Evolutionary conservation across 495 filamentous ascomycete species (phyloP), one percentile per base, ranked within the genome.

Genomic region (Xylaria acuta): DNA sequence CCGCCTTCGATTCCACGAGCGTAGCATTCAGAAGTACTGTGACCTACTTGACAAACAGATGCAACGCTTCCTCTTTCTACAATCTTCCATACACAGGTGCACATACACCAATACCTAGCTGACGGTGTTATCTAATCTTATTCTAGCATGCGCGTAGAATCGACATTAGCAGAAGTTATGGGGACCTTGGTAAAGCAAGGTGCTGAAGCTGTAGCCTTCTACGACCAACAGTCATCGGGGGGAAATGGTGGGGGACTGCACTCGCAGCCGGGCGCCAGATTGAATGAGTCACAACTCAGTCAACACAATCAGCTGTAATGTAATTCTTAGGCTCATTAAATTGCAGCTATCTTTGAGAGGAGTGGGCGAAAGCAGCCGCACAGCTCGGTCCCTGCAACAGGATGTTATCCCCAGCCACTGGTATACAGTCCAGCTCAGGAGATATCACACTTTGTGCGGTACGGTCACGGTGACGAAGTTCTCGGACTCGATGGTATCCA

Each of bases 21-120:
- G 27, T 32, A 65, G 41, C 20, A 65, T 65, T 65, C 63, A 49
- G 63, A 49, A 65, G 7, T 65, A 65, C 49, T 65, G 63, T 22
- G 63, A 65, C 16, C 63, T 49, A 1, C 63, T 65, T 34, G 63
- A 65, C 41, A 65, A 49, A 34, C 63, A 65, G 41, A 34, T 65
- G 63, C 63, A 65, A 32, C 63, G 63, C n/a, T 47, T 65, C 27
- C 40, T 65, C 41, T 65, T 65, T 49, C 63, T 65, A 9, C 41
- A 65, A 22, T 65, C 63, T 47, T 65, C 63, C n/a, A 6, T 34
- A 32, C 41, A 65, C 16, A 65, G 63, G 63, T 47, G 49, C 5
- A 22, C 7, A 64, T 18, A 47, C 3, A 14, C 25, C 2, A 3
- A 30, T 30, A 5, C 41, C 2, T 34, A 49, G 27, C 12, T 3